These are phyloP conservation scores for Pisolithus orientalis DNA, from an alignment of 768 basidiomycete species.

Conservation along the genomic window DNA sequence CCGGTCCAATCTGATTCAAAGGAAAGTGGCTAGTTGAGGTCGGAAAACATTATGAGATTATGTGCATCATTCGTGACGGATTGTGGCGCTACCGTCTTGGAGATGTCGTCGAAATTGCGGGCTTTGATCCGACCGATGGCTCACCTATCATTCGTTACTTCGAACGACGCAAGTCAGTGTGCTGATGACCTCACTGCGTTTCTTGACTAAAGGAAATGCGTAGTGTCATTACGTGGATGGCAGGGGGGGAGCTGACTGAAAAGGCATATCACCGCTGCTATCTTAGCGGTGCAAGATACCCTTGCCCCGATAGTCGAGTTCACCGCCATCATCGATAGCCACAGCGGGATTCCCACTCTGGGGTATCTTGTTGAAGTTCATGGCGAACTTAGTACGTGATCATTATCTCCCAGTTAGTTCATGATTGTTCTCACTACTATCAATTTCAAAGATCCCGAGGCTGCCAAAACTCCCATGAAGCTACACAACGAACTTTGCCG, in stretches of 20 bases:
- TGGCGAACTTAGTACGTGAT: constrained; percentile 3
- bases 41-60: constrained; percentile 8
- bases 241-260: too few relatives aligned
- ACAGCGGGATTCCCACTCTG: constrained; percentile 1
- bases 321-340: constrained; percentile 10
- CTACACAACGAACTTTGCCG: constrained; percentile 1
- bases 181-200: too few relatives aligned
- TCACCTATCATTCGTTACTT: constrained; percentile 14
- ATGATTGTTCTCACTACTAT: not conserved
- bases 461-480: not conserved
- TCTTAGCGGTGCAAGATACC: constrained; percentile 7
- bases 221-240: not conserved
- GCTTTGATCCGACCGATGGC: constrained; percentile 12
- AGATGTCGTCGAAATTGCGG: constrained; percentile 13
- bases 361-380: constrained; percentile 7
- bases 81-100: constrained; percentile 19
- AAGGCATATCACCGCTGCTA: too few relatives aligned
- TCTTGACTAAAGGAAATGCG: too few relatives aligned
- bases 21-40: constrained; percentile 3
- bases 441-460: not conserved
- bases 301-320: constrained; percentile 11
- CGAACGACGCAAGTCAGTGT: not conserved
- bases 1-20: not conserved
- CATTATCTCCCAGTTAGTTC: not conserved
- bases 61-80: constrained; percentile 14